Evolutionary conservation across 2,329 filamentous ascomycete species (phyloP).

Genomic region (Ophiocordyceps camponoti-saundersi): DNA sequence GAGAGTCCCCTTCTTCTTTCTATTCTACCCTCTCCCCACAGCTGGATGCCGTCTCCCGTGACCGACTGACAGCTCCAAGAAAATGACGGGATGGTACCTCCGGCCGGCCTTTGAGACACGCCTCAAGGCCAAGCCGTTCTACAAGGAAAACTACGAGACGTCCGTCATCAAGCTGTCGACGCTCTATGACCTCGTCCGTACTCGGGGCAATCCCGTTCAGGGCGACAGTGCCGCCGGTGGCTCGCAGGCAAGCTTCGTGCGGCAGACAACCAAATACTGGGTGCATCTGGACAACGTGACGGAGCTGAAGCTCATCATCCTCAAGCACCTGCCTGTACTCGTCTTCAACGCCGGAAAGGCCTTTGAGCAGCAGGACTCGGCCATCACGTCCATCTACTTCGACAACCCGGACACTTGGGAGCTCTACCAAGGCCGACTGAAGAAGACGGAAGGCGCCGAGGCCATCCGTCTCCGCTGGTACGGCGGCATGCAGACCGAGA

Average conservation of each 20-base stretch:
- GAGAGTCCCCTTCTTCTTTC: conserved; percentile 4
- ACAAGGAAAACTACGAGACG: conserved; percentile 96
- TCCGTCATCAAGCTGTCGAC: conserved; percentile 90
- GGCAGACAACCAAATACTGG: conserved; percentile 98
- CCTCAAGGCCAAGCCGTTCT: conserved; percentile 92
- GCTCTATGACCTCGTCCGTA: conserved; percentile 88
- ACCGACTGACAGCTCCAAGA: conserved; percentile 32
- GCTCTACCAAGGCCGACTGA: conserved; percentile 80
- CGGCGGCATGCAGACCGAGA: conserved; percentile 86
- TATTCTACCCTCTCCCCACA: not conserved
- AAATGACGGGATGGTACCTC: conserved; percentile 85
- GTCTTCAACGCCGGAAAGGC: conserved; percentile 98
- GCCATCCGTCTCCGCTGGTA: conserved; percentile 96
- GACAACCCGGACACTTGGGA: conserved; percentile 93
- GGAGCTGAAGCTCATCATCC: conserved; percentile 89
- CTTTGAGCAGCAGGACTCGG: conserved; percentile 76
- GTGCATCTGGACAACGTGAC: conserved; percentile 97
- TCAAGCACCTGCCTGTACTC: conserved; percentile 91
- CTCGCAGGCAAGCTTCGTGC: conserved; percentile 84
- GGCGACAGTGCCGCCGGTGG: conserved; percentile 87
- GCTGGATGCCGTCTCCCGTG: not conserved
- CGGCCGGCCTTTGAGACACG: conserved; percentile 91
- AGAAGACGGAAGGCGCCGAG: conserved; percentile 96
- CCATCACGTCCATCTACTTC: conserved; percentile 97
- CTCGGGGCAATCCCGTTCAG: conserved; percentile 78